phyloP scores from a whole-genome alignment of 345 rosid species.

The Punica granatum region DNA sequence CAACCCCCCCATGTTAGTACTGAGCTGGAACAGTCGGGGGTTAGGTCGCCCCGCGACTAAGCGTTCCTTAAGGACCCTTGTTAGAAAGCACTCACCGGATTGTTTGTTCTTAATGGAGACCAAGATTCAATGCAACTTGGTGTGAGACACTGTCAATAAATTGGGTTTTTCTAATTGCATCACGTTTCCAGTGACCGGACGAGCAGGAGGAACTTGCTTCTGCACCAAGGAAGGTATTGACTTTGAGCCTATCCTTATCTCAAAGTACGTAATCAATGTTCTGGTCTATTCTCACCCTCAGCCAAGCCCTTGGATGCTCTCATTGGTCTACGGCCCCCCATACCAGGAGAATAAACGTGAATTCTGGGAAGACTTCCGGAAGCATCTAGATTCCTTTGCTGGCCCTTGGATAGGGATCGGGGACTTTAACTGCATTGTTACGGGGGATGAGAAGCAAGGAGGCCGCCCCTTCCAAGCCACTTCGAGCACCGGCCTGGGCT shows the following conservation, averaged over 20 bases:
- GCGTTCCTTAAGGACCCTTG: background rate
- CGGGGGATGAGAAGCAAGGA: background rate
- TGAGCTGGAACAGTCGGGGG: background rate
- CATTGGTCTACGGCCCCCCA: background rate
- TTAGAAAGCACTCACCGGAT: background rate
- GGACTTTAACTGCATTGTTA: background rate
- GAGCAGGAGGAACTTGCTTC: no score
- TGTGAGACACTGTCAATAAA: background rate
- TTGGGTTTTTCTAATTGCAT: background rate
- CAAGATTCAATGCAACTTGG: no score
- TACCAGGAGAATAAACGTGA: background rate
- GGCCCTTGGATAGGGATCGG: background rate
- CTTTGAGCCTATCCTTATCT: no score
- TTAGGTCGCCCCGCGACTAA: background rate
- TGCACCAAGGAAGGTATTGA: no score
- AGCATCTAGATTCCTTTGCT: background rate
- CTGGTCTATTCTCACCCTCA: background rate
- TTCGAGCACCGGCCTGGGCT: background rate
- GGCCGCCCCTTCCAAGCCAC: background rate
- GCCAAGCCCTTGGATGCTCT: background rate
- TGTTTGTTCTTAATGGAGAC: background rate
- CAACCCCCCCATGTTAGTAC: no score
- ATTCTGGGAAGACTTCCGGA: background rate
- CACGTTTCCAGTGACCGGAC: no score
- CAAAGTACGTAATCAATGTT: background rate